Conservation (phyloP, 2,329 filamentous ascomycete species). For the Blastomyces emzantsi region DNA sequence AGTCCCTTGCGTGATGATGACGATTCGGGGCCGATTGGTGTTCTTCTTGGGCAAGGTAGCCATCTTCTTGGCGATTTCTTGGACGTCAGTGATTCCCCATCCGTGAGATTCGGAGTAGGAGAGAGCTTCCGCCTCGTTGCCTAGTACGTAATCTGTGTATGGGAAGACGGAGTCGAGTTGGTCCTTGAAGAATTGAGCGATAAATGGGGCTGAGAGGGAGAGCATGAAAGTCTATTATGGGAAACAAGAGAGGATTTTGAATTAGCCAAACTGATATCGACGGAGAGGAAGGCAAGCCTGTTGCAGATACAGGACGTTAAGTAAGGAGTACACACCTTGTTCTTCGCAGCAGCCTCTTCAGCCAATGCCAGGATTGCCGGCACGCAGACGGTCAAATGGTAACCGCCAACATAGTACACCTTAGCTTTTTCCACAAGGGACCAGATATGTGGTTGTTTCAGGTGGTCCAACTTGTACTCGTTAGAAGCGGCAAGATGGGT, state of each 20-base stretch:
- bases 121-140: constrained; percentile 91
- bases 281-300: neutral
- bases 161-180: constrained; percentile 74
- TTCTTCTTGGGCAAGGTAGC: constrained; percentile 91
- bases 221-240: constrained; percentile 60
- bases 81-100: constrained; percentile 65
- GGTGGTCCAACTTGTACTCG: constrained; percentile 89
- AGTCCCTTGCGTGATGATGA: constrained; percentile 92
- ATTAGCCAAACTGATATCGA: neutral
- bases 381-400: constrained; percentile 94
- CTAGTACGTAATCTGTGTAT: constrained; percentile 94
- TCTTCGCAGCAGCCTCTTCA: constrained; percentile 74
- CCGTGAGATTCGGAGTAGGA: constrained; percentile 77
- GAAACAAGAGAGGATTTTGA: neutral
- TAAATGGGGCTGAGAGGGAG: constrained; percentile 91
- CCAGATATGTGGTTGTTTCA: constrained; percentile 90
- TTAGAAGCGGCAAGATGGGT: constrained; percentile 95
- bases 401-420: constrained; percentile 89
- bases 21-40: constrained; percentile 68
- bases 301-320: neutral
- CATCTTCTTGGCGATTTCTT: constrained; percentile 75
- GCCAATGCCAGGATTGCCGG: constrained; percentile 82
- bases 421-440: constrained; percentile 78
- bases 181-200: constrained; percentile 96
- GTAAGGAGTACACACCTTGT: constrained; percentile 54